phyloP scores from a whole-genome alignment of 148 eudicot species.

The Tetragonia tetragonoides region DNA sequence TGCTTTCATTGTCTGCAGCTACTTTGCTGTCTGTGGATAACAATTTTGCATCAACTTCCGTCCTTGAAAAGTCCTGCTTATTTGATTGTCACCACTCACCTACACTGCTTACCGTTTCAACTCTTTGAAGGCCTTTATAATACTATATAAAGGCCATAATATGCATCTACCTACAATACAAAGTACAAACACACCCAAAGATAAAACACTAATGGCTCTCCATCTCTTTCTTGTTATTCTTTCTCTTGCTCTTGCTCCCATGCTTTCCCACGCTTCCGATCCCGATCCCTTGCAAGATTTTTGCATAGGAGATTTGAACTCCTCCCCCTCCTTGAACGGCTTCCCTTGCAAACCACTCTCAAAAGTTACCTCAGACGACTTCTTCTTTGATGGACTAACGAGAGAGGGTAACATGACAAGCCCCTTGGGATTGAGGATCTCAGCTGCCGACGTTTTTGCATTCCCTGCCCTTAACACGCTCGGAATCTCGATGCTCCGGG shows the following conservation, averaged over 20 bases:
- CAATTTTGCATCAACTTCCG: too few species aligned
- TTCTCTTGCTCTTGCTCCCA: slow-evolving; percentile 9
- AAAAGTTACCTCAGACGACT: slow-evolving; percentile 37
- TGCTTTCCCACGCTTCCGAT: slow-evolving; percentile 26
- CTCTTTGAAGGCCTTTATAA: background rate
- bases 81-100: background rate
- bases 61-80: too few species aligned
- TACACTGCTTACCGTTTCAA: background rate
- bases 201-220: slow-evolving; percentile 6
- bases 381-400: slow-evolving; percentile 40
- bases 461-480: slow-evolving; percentile 49
- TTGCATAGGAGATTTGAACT: slow-evolving; percentile 35
- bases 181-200: too few species aligned
- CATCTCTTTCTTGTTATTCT: slow-evolving; percentile 15
- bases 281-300: slow-evolving; percentile 43
- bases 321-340: slow-evolving; percentile 23
- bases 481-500: slow-evolving; percentile 46
- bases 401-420: slow-evolving; percentile 35
- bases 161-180: background rate
- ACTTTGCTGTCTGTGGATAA: background rate
- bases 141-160: slow-evolving; percentile 7
- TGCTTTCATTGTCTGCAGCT: background rate
- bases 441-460: slow-evolving; percentile 26
- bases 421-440: slow-evolving; percentile 21
- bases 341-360: slow-evolving; percentile 42